Evolutionary conservation across 805 yeast genomes (phyloP).

Genomic region (Myxozyma kluyveri): DNA sequence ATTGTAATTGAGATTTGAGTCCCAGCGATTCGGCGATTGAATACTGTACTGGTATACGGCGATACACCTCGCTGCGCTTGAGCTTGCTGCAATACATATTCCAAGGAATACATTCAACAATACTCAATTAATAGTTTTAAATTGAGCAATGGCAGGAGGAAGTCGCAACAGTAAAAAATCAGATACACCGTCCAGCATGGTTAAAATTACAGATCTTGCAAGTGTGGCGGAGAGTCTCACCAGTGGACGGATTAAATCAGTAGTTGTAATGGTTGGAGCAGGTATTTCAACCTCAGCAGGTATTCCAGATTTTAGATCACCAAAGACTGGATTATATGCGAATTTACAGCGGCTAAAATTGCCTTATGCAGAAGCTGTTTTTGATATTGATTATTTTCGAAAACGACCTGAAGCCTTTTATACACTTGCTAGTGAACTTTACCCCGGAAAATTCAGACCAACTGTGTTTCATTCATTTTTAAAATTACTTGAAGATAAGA

Average conservation of each 20-base stretch:
- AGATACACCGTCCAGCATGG: too few species aligned
- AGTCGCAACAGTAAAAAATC: too few species aligned
- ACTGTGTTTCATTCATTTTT: constrained; percentile 77
- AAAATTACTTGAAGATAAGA: constrained; percentile 62
- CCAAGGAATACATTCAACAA: too few species aligned
- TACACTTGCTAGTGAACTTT: constrained; percentile 75
- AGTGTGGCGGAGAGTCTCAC: constrained; percentile 16
- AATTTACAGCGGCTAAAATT: constrained; percentile 69
- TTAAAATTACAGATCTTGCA: too few species aligned
- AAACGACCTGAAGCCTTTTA: constrained; percentile 81
- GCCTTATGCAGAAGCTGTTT: constrained; percentile 95
- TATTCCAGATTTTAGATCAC: constrained; percentile 92
- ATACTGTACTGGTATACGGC: too few species aligned
- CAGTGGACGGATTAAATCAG: constrained; percentile 13
- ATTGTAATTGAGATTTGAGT: too few species aligned
- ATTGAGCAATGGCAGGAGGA: too few species aligned
- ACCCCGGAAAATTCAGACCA: constrained; percentile 84
- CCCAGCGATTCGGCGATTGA: too few species aligned
- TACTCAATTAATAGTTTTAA: too few species aligned
- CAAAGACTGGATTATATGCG: constrained; percentile 75
- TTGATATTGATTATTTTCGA: constrained; percentile 78
- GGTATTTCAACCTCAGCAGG: constrained; percentile 94
- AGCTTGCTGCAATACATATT: too few species aligned
- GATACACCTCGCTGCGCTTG: too few species aligned
- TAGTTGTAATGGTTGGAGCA: constrained; percentile 63